Evolutionary conservation across 257 asterid species (phyloP), one percentile per base, ranked within the genome.

Genomic region (Penstemon barbatus): DNA sequence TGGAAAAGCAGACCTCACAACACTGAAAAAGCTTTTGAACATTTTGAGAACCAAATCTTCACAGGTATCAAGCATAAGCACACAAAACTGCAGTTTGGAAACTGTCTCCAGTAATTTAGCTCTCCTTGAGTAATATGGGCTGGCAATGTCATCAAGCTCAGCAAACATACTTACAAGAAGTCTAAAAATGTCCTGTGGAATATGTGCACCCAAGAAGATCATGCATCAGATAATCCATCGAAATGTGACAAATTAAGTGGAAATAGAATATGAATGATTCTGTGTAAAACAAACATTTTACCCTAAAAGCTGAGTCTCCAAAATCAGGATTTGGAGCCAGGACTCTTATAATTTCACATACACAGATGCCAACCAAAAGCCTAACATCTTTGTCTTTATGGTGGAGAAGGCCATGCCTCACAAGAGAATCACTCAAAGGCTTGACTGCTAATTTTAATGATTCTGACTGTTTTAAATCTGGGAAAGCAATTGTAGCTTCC

Each of bases 271-370:
- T 19, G 33, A 59, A 38, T 38, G n/a, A 51, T 25, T 49, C 13
- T 6, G 36, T 38, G 10, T 25, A 12, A 59, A 63, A 7, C 33
- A 54, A 72, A 56, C 39, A 65, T 40, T 57, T 78, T 83, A 89
- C 97, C 96, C 84, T 82, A 60, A 74, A 76, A 79, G 76, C 85
- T 56, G 79, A 75, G 67, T 76, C 85, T 58, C 75, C 74, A 67
- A 85, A 87, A 49, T 62, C 88, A 59, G 97, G 95, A 81, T 85
- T 65, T 19, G 95, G 95, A 15, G 95, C 91, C 52, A 89, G 84
- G 59, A 89, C 82, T 72, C 90, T 80, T 71, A 84, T 64, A 66
- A 84, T 79, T 75, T 87, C 93, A 66, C 86, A 78, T 68, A 87
- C 63, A 77, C 97, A 90, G 73, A 79, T 78, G 53, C 93, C 89